A percentile compares a stretch with the other conserved stretches of the same genome.
Evolutionary conservation across 352 stramenopile species (phyloP).

Genomic region (Thalassiosira livingstoniorum): DNA sequence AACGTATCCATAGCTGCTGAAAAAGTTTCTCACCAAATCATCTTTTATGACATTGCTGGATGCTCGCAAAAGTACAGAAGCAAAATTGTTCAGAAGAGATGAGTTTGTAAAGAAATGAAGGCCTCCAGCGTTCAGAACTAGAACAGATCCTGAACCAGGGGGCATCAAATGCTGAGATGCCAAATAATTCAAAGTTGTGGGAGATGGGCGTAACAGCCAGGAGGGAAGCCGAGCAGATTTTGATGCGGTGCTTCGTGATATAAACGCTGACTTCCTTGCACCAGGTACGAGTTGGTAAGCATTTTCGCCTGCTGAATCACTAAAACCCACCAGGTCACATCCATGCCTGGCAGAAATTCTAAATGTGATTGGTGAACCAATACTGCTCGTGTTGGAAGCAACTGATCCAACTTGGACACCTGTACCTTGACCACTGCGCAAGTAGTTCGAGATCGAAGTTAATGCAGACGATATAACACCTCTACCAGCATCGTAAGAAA

Average conservation of each 20-base stretch:
- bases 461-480: slow-evolving; percentile 61
- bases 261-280: not conserved
- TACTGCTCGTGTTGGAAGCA: slow-evolving; percentile 8
- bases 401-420: slow-evolving; percentile 46
- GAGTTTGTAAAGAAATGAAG: slow-evolving; percentile 75
- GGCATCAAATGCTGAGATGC: slow-evolving; percentile 68
- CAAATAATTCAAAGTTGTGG: slow-evolving; percentile 68
- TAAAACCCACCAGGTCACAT: slow-evolving; percentile 54
- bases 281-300: not conserved
- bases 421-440: slow-evolving; percentile 51
- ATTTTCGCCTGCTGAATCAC: slow-evolving; percentile 37
- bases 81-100: slow-evolving; percentile 65
- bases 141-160: slow-evolving; percentile 37
- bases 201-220: slow-evolving; percentile 73
- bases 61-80: slow-evolving; percentile 60
- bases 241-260: not conserved
- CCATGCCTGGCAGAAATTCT: slow-evolving; percentile 72
- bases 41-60: slow-evolving; percentile 72
- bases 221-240: slow-evolving; percentile 70
- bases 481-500: slow-evolving; percentile 34
- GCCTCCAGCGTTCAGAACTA: slow-evolving; percentile 78
- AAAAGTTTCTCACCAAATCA: slow-evolving; percentile 73
- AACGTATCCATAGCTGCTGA: slow-evolving; percentile 76
- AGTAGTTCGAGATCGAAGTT: slow-evolving; percentile 64
- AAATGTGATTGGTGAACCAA: slow-evolving; percentile 57